Conservation (phyloP, 257 asterid genomes). For the Dorcoceras hygrometricum region DNA sequence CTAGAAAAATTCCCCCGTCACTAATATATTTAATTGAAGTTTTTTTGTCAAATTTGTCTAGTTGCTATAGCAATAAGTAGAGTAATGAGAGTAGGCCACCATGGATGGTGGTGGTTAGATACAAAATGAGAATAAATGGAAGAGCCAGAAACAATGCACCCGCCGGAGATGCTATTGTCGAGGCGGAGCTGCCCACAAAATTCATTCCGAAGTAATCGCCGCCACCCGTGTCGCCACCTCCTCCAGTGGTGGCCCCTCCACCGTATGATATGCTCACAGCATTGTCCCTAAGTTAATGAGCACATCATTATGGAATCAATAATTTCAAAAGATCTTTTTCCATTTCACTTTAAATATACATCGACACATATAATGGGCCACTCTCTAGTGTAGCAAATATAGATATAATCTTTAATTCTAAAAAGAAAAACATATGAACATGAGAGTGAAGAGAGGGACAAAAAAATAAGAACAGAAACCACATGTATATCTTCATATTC, state of each 20-base stretch:
- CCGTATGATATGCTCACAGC: constrained; percentile 16
- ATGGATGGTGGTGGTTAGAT: neutral
- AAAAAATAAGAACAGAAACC: neutral
- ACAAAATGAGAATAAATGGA: neutral
- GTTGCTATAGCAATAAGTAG: neutral
- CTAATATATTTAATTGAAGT: neutral
- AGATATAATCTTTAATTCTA: neutral
- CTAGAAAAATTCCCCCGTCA: no score
- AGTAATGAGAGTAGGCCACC: neutral
- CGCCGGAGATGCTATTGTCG: neutral
- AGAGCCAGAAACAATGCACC: neutral
- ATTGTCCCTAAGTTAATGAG: constrained; percentile 12
- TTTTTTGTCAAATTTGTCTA: neutral
- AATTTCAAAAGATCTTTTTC: no score
- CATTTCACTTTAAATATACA: neutral
- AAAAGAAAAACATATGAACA: no score
- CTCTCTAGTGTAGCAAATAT: no score
- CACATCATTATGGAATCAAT: neutral
- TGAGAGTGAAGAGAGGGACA: neutral
- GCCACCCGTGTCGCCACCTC: constrained; percentile 18
- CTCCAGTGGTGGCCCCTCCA: constrained; percentile 27
- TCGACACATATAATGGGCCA: no score
- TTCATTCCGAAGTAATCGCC: constrained; percentile 3
- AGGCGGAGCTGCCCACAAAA: neutral
- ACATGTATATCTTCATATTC: no score